Conservation (phyloP, 2,329 filamentous ascomycete genomes). For the Setomelanomma holmii region DNA sequence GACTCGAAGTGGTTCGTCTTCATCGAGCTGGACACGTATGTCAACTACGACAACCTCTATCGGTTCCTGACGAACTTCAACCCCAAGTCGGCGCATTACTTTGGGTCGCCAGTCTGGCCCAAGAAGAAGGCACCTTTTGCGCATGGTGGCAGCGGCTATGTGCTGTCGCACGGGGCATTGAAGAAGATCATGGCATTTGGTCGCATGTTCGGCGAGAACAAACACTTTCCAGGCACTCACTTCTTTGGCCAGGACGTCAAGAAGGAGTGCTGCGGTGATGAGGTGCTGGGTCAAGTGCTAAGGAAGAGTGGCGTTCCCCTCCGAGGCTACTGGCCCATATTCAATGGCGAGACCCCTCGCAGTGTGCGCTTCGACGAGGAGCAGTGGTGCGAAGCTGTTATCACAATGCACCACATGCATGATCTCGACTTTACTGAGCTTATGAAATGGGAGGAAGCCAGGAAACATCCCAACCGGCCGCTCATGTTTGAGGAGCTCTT, state of each 20-base stretch:
- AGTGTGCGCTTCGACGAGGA: slow-evolving; percentile 47
- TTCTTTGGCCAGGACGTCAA: slow-evolving; percentile 46
- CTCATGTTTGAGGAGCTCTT: slow-evolving; percentile 47
- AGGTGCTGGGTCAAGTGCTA: slow-evolving; percentile 47
- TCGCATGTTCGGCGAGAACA: slow-evolving; percentile 44
- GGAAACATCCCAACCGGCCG: slow-evolving; percentile 30
- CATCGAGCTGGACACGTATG: slow-evolving; percentile 47
- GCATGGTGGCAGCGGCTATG: slow-evolving; percentile 53
- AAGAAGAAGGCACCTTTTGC: slow-evolving; percentile 48
- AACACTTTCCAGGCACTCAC: slow-evolving; percentile 40
- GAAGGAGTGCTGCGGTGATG: slow-evolving; percentile 49
- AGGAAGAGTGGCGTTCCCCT: slow-evolving; percentile 45
- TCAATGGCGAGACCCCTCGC: slow-evolving; percentile 53
- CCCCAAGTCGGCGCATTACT: slow-evolving; percentile 46
- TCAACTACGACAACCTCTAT: slow-evolving; percentile 50
- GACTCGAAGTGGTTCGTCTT: slow-evolving; percentile 47
- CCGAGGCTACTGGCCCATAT: slow-evolving; percentile 53
- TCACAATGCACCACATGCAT: slow-evolving; percentile 48
- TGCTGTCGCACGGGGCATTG: slow-evolving; percentile 59
- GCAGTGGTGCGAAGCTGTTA: slow-evolving; percentile 54
- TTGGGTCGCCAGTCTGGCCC: slow-evolving; percentile 49
- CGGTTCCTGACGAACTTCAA: slow-evolving; percentile 50
- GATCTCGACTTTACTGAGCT: slow-evolving; percentile 38
- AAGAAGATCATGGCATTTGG: slow-evolving; percentile 48
- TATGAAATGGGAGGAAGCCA: slow-evolving; percentile 34